Percentiles rank a stretch among this genome's conserved stretches.
Conservation (phyloP, 371 early-diverging fungal species). For the Synchytrium microbalum region DNA sequence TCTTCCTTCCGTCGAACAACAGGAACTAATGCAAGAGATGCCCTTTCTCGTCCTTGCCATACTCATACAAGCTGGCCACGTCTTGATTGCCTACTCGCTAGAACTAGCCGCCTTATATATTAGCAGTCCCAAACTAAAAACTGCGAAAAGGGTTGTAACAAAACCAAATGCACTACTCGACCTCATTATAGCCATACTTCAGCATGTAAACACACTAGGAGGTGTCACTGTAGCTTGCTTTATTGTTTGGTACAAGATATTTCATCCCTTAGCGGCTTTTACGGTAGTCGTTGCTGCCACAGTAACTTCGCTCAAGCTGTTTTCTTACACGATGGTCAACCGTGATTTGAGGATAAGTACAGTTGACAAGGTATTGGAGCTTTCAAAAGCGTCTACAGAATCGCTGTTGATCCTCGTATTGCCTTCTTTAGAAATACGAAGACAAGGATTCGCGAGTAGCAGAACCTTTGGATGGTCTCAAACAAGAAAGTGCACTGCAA, state of each 20-base stretch:
- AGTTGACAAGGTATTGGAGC: not conserved
- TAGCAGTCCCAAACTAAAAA: slow-evolving; percentile 5
- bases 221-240: slow-evolving; percentile 48
- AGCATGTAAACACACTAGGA: slow-evolving; percentile 17
- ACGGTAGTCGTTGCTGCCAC: slow-evolving; percentile 38
- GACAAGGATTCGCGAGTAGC: slow-evolving; percentile 1
- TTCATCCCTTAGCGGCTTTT: slow-evolving; percentile 49
- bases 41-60: slow-evolving; percentile 19
- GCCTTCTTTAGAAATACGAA: not conserved
- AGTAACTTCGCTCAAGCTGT: slow-evolving; percentile 66
- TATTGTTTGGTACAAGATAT: slow-evolving; percentile 50
- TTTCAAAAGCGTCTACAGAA: too few species aligned
- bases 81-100: slow-evolving; percentile 46
- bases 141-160: not conserved
- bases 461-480: slow-evolving; percentile 4
- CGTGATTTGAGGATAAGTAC: slow-evolving; percentile 45
- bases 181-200: not conserved
- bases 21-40: not conserved
- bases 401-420: too few species aligned
- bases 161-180: not conserved
- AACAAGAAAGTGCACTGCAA: slow-evolving; percentile 16
- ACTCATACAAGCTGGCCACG: slow-evolving; percentile 14
- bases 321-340: slow-evolving; percentile 70
- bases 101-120: slow-evolving; percentile 29
- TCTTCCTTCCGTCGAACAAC: slow-evolving; percentile 8